Base-by-base conservation (phyloP, 108 stramenopile genomes). In the Aurantiochytrium sp. region DNA sequence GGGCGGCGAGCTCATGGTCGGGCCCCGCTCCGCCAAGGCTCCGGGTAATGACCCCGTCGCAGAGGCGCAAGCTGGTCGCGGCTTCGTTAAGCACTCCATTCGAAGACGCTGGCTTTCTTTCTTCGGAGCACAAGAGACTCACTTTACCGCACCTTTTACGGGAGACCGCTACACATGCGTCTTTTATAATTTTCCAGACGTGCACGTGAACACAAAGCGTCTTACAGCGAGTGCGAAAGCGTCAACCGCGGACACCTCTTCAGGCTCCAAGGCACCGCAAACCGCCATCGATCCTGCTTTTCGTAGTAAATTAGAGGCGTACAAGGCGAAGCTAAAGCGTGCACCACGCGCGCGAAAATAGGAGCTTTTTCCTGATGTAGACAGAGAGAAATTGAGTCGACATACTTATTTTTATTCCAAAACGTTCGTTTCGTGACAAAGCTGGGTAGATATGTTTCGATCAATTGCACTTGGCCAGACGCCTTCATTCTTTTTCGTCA, bases 121-220 rank as follows among this genome's bases (percentile, higher is more conserved):
- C 23, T 83, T 45, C 28, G 76, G 76, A 14, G 45, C 23, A 6
- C 23, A 83, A 53, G 49, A 83, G 23, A 83, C 76, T 12, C 76
- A 83, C 76, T 83, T n/a, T 1, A 53, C 51, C 19, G 51, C 45
- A 19, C 49, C 45, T 10, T 83, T 83, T 28, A 83, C 45, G 12
- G 76, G 76, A 12, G 76, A 83, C 16, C 76, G 76, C n/a, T 83
- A 83, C 76, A 83, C 76, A 6, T 83, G 76, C 51, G 76, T 83
- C 49, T 83, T 83, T 53, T 83, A 83, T 28, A 83, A 83, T 45
- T 83, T 83, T 3, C 76, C 76, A 25, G 76, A 83, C n/a, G 49
- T 83, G 19, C 76, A 83, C 28, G 76, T 53, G 49, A 83, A 83
- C 19, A 28, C 49, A 2, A 47, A 83, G 76, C 76, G 45, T 23